Evolutionary conservation across 148 eudicot genomes (phyloP).

Genomic region (Camellia lanceoleosa): DNA sequence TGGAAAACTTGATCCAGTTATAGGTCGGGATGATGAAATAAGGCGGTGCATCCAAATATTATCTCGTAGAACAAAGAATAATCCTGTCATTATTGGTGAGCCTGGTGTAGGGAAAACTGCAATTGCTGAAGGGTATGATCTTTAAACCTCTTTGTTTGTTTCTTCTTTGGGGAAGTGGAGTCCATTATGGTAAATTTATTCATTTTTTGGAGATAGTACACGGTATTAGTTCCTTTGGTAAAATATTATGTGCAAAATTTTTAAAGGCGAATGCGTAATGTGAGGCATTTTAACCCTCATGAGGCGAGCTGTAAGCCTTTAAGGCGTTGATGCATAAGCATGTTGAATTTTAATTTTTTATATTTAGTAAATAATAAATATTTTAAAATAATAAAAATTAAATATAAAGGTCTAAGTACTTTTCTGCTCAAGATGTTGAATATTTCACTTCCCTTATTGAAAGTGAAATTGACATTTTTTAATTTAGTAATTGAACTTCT

Average conservation of each 20-base stretch:
- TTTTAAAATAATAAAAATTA: no score
- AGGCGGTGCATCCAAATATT: constrained; percentile 95
- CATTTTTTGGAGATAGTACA: neutral
- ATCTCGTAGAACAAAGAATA: constrained; percentile 88
- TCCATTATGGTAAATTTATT: constrained; percentile 1
- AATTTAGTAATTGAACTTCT: no score
- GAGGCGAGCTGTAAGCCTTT: no score
- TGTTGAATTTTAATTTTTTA: no score
- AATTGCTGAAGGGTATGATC: constrained; percentile 91
- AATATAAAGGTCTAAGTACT: no score
- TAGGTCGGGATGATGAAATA: constrained; percentile 97
- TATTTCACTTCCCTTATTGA: no score
- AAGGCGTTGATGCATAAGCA: no score
- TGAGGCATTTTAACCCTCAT: no score
- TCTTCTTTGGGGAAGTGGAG: neutral
- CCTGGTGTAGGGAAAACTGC: constrained; percentile 99
- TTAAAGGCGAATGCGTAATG: no score
- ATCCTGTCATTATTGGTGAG: constrained; percentile 98
- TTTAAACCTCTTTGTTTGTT: neutral
- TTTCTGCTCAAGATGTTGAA: no score
- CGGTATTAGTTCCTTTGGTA: neutral
- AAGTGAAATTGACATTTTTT: no score
- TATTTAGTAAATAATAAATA: no score
- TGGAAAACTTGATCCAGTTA: constrained; percentile 96
- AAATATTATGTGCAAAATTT: neutral